These are phyloP conservation scores for Abelmoschus esculentus DNA, from an alignment of 345 rosid genomes.

Conservation along the genomic window DNA sequence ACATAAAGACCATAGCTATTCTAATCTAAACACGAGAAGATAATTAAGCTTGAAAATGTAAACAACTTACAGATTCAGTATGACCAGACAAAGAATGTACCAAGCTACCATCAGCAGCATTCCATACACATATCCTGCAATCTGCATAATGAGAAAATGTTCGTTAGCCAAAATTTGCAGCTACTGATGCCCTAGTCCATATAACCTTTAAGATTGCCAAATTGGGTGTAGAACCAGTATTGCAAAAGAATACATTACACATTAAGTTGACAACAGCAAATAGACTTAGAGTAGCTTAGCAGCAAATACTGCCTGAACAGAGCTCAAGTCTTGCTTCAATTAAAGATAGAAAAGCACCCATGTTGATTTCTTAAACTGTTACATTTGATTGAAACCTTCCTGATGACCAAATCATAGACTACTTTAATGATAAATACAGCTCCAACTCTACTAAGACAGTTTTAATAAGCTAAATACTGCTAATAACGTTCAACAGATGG, in stretches of 20 bases:
- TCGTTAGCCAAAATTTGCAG: not conserved
- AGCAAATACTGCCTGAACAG: not conserved
- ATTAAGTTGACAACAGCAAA: too few species aligned
- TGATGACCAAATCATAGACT: not conserved
- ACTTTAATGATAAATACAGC: not conserved
- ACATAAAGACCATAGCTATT: not conserved
- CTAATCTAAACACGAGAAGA: constrained; percentile 1
- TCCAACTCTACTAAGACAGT: not conserved
- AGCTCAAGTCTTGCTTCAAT: not conserved
- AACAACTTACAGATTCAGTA: constrained; percentile 74
- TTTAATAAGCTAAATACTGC: not conserved
- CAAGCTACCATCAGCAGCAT: constrained; percentile 92
- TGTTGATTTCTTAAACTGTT: not conserved
- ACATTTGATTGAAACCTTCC: not conserved
- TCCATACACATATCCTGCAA: constrained; percentile 99
- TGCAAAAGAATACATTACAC: not conserved
- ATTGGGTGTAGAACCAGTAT: not conserved
- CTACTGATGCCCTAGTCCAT: not conserved
- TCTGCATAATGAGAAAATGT: constrained; percentile 41
- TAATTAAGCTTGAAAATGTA: not conserved
- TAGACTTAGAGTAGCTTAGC: not conserved
- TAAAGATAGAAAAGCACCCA: constrained; percentile 1
- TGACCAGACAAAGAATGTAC: constrained; percentile 98
- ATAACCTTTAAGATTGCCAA: not conserved
- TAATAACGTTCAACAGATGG: not conserved